Conservation (phyloP, 2,329 filamentous ascomycete genomes). For the Trichoderma koningiopsis region DNA sequence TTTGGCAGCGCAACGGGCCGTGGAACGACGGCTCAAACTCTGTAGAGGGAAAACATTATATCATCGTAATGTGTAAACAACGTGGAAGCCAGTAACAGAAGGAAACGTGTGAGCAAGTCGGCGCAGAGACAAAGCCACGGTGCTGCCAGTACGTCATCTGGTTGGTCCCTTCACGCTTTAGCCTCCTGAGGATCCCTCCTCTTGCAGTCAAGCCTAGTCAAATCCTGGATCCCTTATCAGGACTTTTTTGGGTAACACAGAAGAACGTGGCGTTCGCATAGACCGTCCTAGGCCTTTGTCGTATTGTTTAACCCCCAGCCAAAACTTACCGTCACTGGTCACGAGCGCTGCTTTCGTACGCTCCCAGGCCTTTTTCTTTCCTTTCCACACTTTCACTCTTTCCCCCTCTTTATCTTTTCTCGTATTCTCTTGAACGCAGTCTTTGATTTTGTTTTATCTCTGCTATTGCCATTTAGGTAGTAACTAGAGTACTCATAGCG, state of each 20-base stretch:
- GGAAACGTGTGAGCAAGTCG: background rate
- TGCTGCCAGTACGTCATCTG: conserved; percentile 1
- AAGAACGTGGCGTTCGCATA: conserved; percentile 19
- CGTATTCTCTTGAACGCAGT: background rate
- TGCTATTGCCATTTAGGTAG: background rate
- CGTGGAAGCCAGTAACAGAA: background rate
- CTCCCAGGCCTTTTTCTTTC: background rate
- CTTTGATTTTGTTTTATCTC: background rate
- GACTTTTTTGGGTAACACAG: background rate
- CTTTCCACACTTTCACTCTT: background rate
- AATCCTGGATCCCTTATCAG: conserved; percentile 11
- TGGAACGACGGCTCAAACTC: conserved; percentile 1
- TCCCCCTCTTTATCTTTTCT: background rate
- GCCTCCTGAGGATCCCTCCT: conserved; percentile 1
- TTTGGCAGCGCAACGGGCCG: conserved; percentile 16
- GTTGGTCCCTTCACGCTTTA: background rate
- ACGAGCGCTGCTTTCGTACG: conserved; percentile 15
- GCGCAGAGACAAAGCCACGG: background rate
- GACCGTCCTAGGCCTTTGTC: background rate
- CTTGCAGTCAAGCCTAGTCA: background rate
- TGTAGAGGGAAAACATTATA: background rate
- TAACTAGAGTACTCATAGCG: background rate
- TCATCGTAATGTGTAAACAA: background rate
- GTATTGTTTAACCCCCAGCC: conserved; percentile 1
- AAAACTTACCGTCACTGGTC: background rate